Base-by-base conservation (phyloP, 2,329 filamentous ascomycete species). In the Lachnellula arida region DNA sequence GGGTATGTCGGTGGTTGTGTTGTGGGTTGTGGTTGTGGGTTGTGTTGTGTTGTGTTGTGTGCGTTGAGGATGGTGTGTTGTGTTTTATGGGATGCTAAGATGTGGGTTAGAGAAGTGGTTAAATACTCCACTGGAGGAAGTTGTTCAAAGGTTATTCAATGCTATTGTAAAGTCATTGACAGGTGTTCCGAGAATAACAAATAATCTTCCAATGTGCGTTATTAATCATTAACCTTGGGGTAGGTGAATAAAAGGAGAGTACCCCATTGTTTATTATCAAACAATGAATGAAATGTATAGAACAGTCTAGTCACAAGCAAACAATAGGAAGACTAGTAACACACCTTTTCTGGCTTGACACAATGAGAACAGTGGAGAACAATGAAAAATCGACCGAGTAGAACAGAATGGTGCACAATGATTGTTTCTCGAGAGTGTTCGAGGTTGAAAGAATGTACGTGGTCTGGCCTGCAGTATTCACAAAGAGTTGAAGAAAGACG, bases 391-490 rank as follows among this genome's bases (percentile, higher is more conserved):
- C 23, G 44, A 54, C 35, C 48, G 49, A 57, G 52, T 19, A 44
- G n/a, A 44, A 17, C 17, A 17, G 19, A 23, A 19, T 17, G 4
- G 5, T 44, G 12, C 2, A 44, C 19, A 44, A 44, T 17, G 42
- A 44, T 12, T 44, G 42, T 55, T 44, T 44, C 37, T 56, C 51
- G 48, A 53, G 49, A 51, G 28, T 54, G 51, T 52, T 54, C 55
- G 34, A 44, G 47, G 42, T 44, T 56, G 51, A 62, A 57, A 34
- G 58, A 62, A 62, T 58, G 60, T 39, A 58, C 46, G 32, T 43
- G 46, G 42, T 46, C 22, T 54, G 59, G 57, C 55, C 49, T 46
- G 57, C 57, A 61, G 44, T 52, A 23, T 19, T 22, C 19, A 39
- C 42, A 51, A 61, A 54, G 48, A 57, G 40, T 32, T 35, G 40